These are phyloP conservation scores for Achaetomium macrosporum DNA, from an alignment of 2,329 filamentous ascomycete genomes.

Conservation along the genomic window DNA sequence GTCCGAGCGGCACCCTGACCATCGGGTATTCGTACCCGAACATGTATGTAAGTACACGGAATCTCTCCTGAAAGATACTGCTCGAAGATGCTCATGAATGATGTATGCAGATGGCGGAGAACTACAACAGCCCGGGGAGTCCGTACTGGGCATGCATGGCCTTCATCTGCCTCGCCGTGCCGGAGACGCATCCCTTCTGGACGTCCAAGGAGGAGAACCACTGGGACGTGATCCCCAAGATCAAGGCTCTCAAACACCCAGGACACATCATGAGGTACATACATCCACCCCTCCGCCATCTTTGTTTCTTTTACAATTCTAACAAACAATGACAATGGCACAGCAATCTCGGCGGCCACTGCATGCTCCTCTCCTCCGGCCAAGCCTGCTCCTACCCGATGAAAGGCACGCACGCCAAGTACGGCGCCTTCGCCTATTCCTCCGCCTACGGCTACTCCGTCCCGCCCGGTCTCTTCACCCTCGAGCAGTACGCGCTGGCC, in stretches of 20 bases:
- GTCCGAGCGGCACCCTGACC: constrained; percentile 65
- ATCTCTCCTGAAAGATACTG: background rate
- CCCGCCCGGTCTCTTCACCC: constrained; percentile 66
- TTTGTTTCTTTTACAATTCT: no score
- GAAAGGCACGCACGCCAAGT: constrained; percentile 76
- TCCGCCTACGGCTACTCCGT: constrained; percentile 72
- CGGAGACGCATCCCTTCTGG: constrained; percentile 70
- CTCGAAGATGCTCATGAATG: background rate
- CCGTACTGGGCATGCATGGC: constrained; percentile 75
- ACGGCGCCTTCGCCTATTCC: constrained; percentile 73
- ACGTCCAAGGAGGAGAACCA: constrained; percentile 59
- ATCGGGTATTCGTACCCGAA: constrained; percentile 76
- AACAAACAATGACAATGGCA: constrained; percentile 4
- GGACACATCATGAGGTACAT: constrained; percentile 61
- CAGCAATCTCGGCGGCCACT: constrained; percentile 64
- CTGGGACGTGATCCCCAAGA: constrained; percentile 47
- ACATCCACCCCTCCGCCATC: background rate
- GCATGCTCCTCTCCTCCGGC: constrained; percentile 68
- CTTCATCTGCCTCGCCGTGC: constrained; percentile 67
- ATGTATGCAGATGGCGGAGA: constrained; percentile 57
- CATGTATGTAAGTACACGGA: constrained; percentile 46
- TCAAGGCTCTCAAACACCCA: constrained; percentile 59
- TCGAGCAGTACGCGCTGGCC: constrained; percentile 71
- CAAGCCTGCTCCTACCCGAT: constrained; percentile 80
- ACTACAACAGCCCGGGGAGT: constrained; percentile 73